A percentile compares a stretch with the other conserved stretches of the same genome.
These are phyloP conservation scores for Neofusicoccum parvum DNA, from an alignment of 2,329 filamentous ascomycete species.

Conservation along the genomic window DNA sequence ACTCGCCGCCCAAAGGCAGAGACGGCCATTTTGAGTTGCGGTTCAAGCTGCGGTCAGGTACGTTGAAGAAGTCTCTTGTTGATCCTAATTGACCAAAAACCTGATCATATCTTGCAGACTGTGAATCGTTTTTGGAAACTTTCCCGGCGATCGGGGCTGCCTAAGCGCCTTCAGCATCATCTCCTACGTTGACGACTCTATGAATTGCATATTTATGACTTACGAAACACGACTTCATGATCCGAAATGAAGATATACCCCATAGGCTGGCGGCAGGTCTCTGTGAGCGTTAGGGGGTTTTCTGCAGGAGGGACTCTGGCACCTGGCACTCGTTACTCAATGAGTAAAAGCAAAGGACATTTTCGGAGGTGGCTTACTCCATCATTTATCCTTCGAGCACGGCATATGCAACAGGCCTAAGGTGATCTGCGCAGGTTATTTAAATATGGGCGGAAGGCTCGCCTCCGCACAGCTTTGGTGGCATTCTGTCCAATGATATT, in stretches of 20 bases:
- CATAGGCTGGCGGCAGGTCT: not conserved
- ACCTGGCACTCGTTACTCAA: not conserved
- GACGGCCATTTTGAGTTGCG: conserved; percentile 13
- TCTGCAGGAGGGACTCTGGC: not conserved
- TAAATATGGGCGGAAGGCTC: not conserved
- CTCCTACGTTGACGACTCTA: not conserved
- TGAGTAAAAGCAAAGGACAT: not conserved
- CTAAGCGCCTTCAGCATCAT: not conserved
- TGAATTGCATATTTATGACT: not conserved
- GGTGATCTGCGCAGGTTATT: not conserved
- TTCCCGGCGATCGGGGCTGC: not conserved
- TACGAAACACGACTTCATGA: not conserved
- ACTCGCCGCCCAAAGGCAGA: conserved; percentile 40
- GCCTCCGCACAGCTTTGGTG: not conserved
- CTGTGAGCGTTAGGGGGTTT: not conserved
- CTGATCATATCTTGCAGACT: conserved; percentile 2
- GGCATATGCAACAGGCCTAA: not conserved
- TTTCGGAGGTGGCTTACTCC: not conserved
- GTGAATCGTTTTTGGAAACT: not conserved
- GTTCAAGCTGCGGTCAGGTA: conserved; percentile 24
- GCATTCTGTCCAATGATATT: not conserved
- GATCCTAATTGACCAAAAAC: not conserved
- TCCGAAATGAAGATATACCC: conserved; percentile 1
- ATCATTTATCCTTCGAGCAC: not conserved
- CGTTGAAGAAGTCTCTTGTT: not conserved